Evolutionary conservation across 495 filamentous ascomycete species (phyloP), one percentile per base, ranked within the genome.

Genomic region (Xylaria grammica): DNA sequence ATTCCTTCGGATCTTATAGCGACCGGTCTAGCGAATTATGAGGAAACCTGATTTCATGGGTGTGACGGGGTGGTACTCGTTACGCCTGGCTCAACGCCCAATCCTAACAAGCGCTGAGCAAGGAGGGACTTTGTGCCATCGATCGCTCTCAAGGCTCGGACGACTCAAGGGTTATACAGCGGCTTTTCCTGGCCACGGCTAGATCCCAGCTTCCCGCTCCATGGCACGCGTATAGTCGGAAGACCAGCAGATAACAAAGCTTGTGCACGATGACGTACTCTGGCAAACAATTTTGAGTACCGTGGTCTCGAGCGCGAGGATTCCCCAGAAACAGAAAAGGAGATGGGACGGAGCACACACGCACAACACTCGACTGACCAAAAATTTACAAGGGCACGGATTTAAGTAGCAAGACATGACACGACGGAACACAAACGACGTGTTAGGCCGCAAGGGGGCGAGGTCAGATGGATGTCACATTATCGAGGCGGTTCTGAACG

Each of bases 361-460:
- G n/a, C n/a, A n/a, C n/a, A 17, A 32, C 13, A 26, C 3, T 22
- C 4, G n/a, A 26, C 15, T 8, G 19, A 19, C 6, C 11, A 48
- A 48, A 48, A 48, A 17, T 22, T 48, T 22, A 24, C 45, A 17
- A 22, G 45, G 22, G 45, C 4, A 48, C 45, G 22, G 6, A 48
- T 26, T 45, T n/a, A 29, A 24, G 50, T 53, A 53, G n/a, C 26
- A 30, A 17, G 26, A 34, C 24, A 53, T 53, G 27, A 53, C 50
- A 53, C 50, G 24, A 26, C 50, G 13, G 26, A 1, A 53, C 22
- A 32, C 29, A 34, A 19, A 53, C 24, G 50, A 53, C 15, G 32
- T 19, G 24, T 53, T 53, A 53, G 50, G 50, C n/a, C 50, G 24
- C 50, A 53, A 53, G n/a, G 29, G 22, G 10, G 50, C 27, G 50